Base-by-base conservation (phyloP, 2,329 filamentous ascomycete genomes). In the Nemania sp. region DNA sequence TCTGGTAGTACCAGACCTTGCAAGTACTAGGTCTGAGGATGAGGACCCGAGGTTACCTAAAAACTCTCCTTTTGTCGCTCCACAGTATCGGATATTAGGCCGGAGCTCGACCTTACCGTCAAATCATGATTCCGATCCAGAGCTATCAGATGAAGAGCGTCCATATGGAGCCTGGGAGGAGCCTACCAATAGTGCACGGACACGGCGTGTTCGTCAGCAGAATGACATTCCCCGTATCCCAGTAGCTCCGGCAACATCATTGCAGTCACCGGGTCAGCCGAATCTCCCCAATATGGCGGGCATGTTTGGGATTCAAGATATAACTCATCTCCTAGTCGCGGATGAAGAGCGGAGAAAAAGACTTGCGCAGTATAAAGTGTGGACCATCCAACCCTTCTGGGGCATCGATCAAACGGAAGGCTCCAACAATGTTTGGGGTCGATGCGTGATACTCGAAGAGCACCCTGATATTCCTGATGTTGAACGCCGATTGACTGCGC, bases 401-500 rank as follows among this genome's bases (percentile, higher is more conserved):
- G 45, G 22, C n/a, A 49, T 41, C 22, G 64, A 53, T 24, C 26
- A 58, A 45, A n/a, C n/a, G 15, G 52, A 62, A 47, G 26, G 22
- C 26, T 15, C 22, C 3, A 13, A 38, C 32, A 47, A 54, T 38
- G 7, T 18, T 43, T 67, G 64, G 64, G 29, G 51, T 45, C 41
- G 64, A 35, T 67, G 64, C 32, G 29, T 54, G 27, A 32, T 67
- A 41, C 29, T 45, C 3, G 64, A 67, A 63, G 59, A 67, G 38
- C 18, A 26, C 24, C n/a, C 56, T 3, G 38, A 18, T 35, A 20
- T 45, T 32, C 5, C 52, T 3, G 35, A 63, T 27, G 52, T 67
- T 8, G 27, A 20, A 47, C 51, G 43, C 11, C 58, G 59, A 51
- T 24, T 67, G 26, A 22, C 27, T 18, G 20, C 18, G 5, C n/a